Evolutionary conservation across 495 filamentous ascomycete genomes (phyloP).

Genomic region (Xylaria bambusicola): DNA sequence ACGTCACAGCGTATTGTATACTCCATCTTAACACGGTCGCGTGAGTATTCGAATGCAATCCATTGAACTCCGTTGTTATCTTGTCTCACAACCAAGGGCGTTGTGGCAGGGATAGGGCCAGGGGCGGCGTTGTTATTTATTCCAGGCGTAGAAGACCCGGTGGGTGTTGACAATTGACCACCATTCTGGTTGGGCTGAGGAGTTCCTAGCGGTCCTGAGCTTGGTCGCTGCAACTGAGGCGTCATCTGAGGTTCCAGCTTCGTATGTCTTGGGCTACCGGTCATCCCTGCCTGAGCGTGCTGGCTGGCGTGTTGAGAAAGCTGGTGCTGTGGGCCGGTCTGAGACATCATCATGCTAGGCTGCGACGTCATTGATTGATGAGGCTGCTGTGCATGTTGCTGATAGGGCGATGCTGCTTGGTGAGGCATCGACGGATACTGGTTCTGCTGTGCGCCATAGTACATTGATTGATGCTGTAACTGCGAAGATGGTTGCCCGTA

Average conservation of each 20-base stretch:
- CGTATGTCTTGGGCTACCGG: conserved; percentile 60
- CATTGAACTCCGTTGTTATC: conserved; percentile 97
- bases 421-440: conserved; percentile 69
- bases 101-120: conserved; percentile 98
- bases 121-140: conserved; percentile 90
- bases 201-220: conserved; percentile 54
- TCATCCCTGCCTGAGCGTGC: conserved; percentile 54
- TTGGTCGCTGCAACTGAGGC: conserved; percentile 58
- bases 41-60: conserved; percentile 98
- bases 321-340: conserved; percentile 54
- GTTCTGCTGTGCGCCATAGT: conserved; percentile 63
- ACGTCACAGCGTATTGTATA: conserved; percentile 98
- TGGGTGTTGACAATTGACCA: conserved; percentile 55
- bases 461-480: conserved; percentile 71
- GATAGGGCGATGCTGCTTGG: conserved; percentile 74
- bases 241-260: conserved; percentile 65
- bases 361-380: conserved; percentile 62
- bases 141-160: conserved; percentile 39
- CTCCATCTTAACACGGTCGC: conserved; percentile 98
- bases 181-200: conserved; percentile 51
- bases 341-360: conserved; percentile 59
- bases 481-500: conserved; percentile 81
- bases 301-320: conserved; percentile 48
- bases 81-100: conserved; percentile 89
- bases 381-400: conserved; percentile 69